Conservation (phyloP, 2,329 filamentous ascomycete genomes). For the Penicillium sp. region DNA sequence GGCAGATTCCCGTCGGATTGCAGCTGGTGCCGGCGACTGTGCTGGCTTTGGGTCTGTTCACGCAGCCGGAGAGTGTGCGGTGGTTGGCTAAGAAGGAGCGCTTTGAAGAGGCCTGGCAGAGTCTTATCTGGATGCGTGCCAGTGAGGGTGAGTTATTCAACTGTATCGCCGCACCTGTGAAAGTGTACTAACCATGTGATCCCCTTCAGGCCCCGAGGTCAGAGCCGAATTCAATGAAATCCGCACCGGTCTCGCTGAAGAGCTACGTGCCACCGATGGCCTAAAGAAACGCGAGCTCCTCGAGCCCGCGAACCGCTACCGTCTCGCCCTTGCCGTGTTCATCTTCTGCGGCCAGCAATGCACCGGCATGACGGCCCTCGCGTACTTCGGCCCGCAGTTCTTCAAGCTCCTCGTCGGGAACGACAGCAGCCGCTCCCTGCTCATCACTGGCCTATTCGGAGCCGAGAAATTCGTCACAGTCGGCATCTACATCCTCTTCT, state of each 20-base stretch:
- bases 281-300: constrained; percentile 52
- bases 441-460: constrained; percentile 55
- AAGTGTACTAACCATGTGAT: constrained; percentile 16
- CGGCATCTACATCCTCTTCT: constrained; percentile 51
- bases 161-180: too few species aligned
- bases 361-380: constrained; percentile 55
- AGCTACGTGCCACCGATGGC: constrained; percentile 44
- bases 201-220: constrained; percentile 41
- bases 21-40: constrained; percentile 54
- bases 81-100: constrained; percentile 54
- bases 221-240: constrained; percentile 48
- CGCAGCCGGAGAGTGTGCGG: constrained; percentile 51
- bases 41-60: constrained; percentile 52
- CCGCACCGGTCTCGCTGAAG: constrained; percentile 27
- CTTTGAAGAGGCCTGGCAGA: constrained; percentile 51
- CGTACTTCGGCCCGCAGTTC: constrained; percentile 54
- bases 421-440: constrained; percentile 45
- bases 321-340: constrained; percentile 51
- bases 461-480: constrained; percentile 55
- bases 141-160: constrained; percentile 29
- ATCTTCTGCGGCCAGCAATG: constrained; percentile 54
- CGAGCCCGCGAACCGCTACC: constrained; percentile 50
- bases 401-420: constrained; percentile 53
- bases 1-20: constrained; percentile 52
- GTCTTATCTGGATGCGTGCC: constrained; percentile 53